phyloP scores from a whole-genome alignment of 1,139 yeast species.

The Candida frijolesensis region DNA sequence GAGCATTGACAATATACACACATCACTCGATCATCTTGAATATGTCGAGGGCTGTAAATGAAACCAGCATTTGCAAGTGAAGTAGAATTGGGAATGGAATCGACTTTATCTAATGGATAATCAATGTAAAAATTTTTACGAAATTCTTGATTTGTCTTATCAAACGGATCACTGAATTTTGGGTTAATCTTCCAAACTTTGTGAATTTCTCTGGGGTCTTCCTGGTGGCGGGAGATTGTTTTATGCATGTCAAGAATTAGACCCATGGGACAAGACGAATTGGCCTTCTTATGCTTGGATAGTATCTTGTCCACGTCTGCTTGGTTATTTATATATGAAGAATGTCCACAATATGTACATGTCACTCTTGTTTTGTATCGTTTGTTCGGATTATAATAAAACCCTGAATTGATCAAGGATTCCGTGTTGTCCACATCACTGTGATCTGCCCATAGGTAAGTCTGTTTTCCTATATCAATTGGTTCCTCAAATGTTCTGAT shows the following conservation, averaged over 20 bases:
- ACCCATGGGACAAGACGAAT: conserved; percentile 52
- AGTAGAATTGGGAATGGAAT: conserved; percentile 40
- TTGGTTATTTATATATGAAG: conserved; percentile 38
- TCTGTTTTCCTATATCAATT: conserved; percentile 14
- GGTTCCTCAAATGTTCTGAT: conserved; percentile 19
- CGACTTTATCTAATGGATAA: conserved; percentile 56
- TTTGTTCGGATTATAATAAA: conserved; percentile 63
- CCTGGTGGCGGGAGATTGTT: conserved; percentile 17
- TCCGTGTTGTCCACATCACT: conserved; percentile 18
- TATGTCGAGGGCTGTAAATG: conserved; percentile 44
- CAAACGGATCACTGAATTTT: conserved; percentile 29
- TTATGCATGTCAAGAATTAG: conserved; percentile 22
- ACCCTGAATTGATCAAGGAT: conserved; percentile 60
- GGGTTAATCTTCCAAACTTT: conserved; percentile 10
- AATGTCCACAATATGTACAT: conserved; percentile 62
- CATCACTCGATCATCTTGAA: conserved; percentile 62
- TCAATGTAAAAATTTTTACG: conserved; percentile 54
- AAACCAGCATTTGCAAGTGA: conserved; percentile 56
- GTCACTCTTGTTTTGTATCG: conserved; percentile 49
- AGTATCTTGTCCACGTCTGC: conserved; percentile 32
- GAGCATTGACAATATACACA: conserved; percentile 74
- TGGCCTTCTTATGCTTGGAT: conserved; percentile 47
- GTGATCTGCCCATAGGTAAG: conserved; percentile 20
- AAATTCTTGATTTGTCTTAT: conserved; percentile 36
- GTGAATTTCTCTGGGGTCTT: conserved; percentile 9